Base-by-base conservation (phyloP, 169 alveolate species). In the Plasmodium knowlesi region DNA sequence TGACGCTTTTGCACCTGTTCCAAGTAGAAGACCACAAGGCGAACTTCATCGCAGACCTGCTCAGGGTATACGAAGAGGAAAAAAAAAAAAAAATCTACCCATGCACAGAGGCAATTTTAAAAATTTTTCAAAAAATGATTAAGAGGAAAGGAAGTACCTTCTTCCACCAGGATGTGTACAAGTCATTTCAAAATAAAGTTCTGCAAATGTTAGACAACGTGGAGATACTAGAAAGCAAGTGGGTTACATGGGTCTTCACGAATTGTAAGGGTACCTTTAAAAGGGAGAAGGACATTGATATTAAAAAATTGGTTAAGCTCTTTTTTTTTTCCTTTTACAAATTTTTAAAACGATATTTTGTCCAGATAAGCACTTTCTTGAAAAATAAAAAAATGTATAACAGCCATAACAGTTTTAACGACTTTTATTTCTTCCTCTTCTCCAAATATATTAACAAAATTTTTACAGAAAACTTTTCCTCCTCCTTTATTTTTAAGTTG, bases 301-400 rank as follows among this genome's bases (percentile, higher is more conserved):
- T 79, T 39, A 89, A 79, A 32, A 79, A 79, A 70, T 10, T 89
- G 22, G 89, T 89, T 1, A 89, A 89, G 46, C 76, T 89, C 71
- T 89, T 89, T 78, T 89, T 89, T 89, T n/a, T 79, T n/a, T 61
- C 94, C 32, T 79, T 57, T 30, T 89, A 89, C 50, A 89, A 79
- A 89, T 89, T 57, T 79, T 32, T 89, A 57, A 89, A 79, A 79
- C 79, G 57, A 61, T 89, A 89, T 78, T 89, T 89, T 78, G 8
- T 89, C 19, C 80, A 79, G 30, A 67, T 89, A 61, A n/a, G 79
- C 34, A 16, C 79, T 6, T 70, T 79, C 61, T 16, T 89, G 43
- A 16, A 4, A 16, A 79, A 89, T 79, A 25, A 28, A 12, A 89
- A 39, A 28, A 19, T 39, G 50, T 57, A 73, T 30, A 79, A 67